Conservation (phyloP, 768 basidiomycete species). For the Pholiota conissans region DNA sequence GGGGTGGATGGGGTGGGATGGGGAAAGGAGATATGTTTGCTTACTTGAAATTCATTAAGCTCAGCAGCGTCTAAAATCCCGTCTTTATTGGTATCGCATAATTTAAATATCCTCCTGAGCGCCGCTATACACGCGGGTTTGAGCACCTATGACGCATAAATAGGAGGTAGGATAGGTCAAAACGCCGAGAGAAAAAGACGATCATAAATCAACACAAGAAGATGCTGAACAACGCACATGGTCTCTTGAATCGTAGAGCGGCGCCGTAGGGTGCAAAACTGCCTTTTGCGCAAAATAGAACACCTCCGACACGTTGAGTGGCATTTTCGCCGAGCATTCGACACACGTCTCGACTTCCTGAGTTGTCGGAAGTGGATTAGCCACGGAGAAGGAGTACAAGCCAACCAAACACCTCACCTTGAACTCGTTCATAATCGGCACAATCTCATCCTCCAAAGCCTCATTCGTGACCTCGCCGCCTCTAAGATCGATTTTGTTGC, state of each 20-base stretch:
- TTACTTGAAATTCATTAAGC: slow-evolving; percentile 94
- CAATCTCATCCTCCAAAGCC: slow-evolving; percentile 90
- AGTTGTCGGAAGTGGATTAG: slow-evolving; percentile 10
- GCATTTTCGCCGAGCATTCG: slow-evolving; percentile 91
- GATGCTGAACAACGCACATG: slow-evolving; percentile 57
- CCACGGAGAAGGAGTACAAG: slow-evolving; percentile 3
- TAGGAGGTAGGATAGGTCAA: too few relatives aligned
- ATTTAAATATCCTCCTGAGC: slow-evolving; percentile 90
- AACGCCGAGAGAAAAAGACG: too few relatives aligned
- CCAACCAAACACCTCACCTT: slow-evolving; percentile 55
- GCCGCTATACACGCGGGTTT: slow-evolving; percentile 92
- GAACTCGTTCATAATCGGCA: slow-evolving; percentile 98
- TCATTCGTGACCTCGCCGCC: slow-evolving; percentile 94
- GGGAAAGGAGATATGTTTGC: too few relatives aligned
- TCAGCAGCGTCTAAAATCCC: slow-evolving; percentile 87
- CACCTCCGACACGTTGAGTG: slow-evolving; percentile 93
- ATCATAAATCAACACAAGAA: too few relatives aligned
- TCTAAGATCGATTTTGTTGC: slow-evolving; percentile 96
- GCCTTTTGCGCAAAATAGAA: slow-evolving; percentile 99
- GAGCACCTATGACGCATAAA: slow-evolving; percentile 82
- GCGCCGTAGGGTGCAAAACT: slow-evolving; percentile 94
- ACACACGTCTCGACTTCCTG: slow-evolving; percentile 99
- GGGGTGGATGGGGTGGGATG: too few relatives aligned
- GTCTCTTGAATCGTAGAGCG: slow-evolving; percentile 93
- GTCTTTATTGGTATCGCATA: slow-evolving; percentile 94